Conservation (phyloP, 228 moss, liverwort and hornwort species). For the Sphagnum magellanicum region DNA sequence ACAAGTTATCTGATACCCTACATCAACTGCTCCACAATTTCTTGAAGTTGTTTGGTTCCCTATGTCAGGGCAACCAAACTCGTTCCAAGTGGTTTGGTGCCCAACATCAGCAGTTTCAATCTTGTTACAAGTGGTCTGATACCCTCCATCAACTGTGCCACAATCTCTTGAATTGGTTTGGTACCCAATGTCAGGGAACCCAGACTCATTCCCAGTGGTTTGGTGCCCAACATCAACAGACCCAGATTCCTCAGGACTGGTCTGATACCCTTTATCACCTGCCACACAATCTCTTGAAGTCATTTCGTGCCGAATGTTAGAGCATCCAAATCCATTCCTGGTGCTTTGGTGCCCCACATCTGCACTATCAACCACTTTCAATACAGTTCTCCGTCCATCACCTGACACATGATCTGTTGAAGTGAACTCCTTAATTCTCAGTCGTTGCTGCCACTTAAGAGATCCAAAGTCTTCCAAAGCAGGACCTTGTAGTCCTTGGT, state of each 20-base stretch:
- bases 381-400: too few species aligned
- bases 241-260: slow-evolving; percentile 5
- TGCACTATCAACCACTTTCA: too few species aligned
- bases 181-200: slow-evolving; percentile 3
- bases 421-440: neutral
- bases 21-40: slow-evolving; percentile 7
- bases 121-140: slow-evolving; percentile 8
- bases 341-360: slow-evolving; percentile 5
- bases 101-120: slow-evolving; percentile 4
- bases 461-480: neutral
- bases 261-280: slow-evolving; percentile 4
- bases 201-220: slow-evolving; percentile 8
- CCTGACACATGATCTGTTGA: neutral
- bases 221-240: slow-evolving; percentile 6
- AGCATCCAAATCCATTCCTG: neutral
- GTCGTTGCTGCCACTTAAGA: too few species aligned
- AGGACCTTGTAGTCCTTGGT: neutral
- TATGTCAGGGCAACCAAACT: slow-evolving; percentile 7
- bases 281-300: slow-evolving; percentile 6
- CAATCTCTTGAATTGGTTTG: neutral
- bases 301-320: slow-evolving; percentile 6
- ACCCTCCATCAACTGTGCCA: slow-evolving; percentile 6
- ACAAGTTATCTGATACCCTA: slow-evolving; percentile 7
- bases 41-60: slow-evolving; percentile 4
- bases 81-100: slow-evolving; percentile 10